Conservation (phyloP, 768 basidiomycete species). For the Favolaschia claudopus region DNA sequence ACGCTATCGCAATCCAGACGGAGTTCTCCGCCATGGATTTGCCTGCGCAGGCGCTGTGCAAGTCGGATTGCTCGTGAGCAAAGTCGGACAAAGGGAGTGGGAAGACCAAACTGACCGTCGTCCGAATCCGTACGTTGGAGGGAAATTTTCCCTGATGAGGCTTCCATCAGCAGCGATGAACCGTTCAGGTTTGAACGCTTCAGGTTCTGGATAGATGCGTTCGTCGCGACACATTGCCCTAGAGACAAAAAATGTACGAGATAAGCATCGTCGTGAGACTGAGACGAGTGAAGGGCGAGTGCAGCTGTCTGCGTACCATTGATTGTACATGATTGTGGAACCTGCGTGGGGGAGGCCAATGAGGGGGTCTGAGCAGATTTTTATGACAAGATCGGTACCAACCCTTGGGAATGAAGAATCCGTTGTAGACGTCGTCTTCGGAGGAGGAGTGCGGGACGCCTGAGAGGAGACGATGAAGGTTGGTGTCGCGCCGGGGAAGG, state of each 20-base stretch:
- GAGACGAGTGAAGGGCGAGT: too few relatives aligned
- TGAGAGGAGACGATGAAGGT: not conserved
- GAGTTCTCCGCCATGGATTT: constrained; percentile 30
- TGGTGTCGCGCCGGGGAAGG: not conserved
- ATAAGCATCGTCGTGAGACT: too few relatives aligned
- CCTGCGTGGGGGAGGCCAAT: not conserved
- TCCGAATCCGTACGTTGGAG: constrained; percentile 24
- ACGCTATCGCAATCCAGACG: constrained; percentile 33
- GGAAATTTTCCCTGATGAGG: constrained; percentile 20
- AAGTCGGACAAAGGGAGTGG: not conserved
- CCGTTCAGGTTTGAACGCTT: constrained; percentile 46
- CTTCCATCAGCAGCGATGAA: constrained; percentile 35
- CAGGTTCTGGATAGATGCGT: constrained; percentile 42
- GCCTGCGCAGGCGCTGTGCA: constrained; percentile 34
- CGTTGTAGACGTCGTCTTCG: constrained; percentile 24
- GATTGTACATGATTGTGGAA: constrained; percentile 27
- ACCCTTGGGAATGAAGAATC: constrained; percentile 28
- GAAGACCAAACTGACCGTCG: constrained; percentile 15
- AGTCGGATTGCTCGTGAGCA: not conserved
- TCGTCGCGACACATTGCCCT: constrained; percentile 47
- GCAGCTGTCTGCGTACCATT: too few relatives aligned
- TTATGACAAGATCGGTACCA: not conserved
- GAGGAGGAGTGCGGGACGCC: constrained; percentile 23
- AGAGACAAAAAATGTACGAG: not conserved
- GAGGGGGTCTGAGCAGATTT: not conserved